Conservation (phyloP, 257 asterid species). For the Solanum pennellii region DNA sequence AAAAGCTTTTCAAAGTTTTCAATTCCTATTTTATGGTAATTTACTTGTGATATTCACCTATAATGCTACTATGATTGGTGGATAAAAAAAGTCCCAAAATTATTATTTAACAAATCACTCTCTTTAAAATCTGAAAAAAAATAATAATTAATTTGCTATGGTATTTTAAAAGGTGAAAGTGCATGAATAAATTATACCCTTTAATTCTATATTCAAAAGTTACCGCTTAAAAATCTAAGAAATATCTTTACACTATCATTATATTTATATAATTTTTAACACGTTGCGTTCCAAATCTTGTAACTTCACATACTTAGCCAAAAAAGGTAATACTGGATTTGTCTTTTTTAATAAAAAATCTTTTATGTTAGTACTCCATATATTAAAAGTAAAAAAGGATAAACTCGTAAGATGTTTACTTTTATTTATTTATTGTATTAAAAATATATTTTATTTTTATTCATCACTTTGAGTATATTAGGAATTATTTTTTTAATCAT, state of each 20-base stretch:
- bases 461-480: neutral
- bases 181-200: neutral
- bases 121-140: neutral
- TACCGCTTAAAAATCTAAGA: neutral
- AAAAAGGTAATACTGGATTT: neutral
- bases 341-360: fast-evolving
- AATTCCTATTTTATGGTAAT: neutral
- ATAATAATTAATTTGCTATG: neutral
- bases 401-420: neutral
- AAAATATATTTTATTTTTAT: too few species aligned
- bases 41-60: neutral
- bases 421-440: too few species aligned
- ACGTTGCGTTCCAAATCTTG: neutral
- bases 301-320: neutral
- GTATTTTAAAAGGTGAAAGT: neutral
- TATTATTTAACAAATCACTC: neutral
- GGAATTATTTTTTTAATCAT: too few species aligned
- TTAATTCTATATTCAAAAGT: neutral
- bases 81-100: neutral
- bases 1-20: neutral
- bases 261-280: neutral
- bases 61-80: neutral
- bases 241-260: neutral
- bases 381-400: neutral
- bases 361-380: neutral